A percentile compares a stretch with the other conserved stretches of the same genome.
Conservation (phyloP, 345 rosid genomes). For the Salix caprea region DNA sequence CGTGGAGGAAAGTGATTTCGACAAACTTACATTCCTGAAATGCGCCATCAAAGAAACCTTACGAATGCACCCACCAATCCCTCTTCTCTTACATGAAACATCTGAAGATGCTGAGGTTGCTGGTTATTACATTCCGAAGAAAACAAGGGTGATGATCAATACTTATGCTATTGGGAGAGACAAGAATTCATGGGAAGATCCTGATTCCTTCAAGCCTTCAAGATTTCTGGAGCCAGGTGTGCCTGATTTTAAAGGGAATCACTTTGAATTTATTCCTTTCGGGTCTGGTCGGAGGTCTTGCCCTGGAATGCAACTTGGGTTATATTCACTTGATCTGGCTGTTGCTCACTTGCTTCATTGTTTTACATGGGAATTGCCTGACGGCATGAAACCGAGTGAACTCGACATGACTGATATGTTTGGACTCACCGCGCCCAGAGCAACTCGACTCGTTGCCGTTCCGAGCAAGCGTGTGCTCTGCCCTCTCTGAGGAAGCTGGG, state of each 20-base stretch:
- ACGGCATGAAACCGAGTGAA: conserved; percentile 81
- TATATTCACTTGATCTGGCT: conserved; percentile 63
- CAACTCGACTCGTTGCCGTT: conserved; percentile 60
- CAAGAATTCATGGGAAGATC: conserved; percentile 65
- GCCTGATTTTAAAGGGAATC: conserved; percentile 72
- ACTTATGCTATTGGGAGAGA: conserved; percentile 78
- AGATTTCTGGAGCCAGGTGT: conserved; percentile 59
- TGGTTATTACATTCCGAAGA: conserved; percentile 63
- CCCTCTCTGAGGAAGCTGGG: conserved; percentile 25
- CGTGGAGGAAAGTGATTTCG: conserved; percentile 71
- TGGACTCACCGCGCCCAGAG: conserved; percentile 85
- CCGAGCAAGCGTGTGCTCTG: conserved; percentile 51
- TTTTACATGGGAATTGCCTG: conserved; percentile 79
- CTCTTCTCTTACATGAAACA: conserved; percentile 87
- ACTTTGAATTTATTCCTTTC: conserved; percentile 83
- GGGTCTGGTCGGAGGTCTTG: conserved; percentile 91
- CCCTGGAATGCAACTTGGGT: conserved; percentile 92
- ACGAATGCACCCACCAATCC: conserved; percentile 92
- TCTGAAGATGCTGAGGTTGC: conserved; percentile 53
- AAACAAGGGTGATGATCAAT: conserved; percentile 69
- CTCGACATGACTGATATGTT: conserved; percentile 77
- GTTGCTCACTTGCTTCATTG: conserved; percentile 74
- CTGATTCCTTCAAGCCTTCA: conserved; percentile 61
- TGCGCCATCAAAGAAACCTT: conserved; percentile 74
- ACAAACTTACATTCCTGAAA: conserved; percentile 53